Conservation (phyloP, 495 filamentous ascomycete genomes). For the Neurospora sp. region DNA sequence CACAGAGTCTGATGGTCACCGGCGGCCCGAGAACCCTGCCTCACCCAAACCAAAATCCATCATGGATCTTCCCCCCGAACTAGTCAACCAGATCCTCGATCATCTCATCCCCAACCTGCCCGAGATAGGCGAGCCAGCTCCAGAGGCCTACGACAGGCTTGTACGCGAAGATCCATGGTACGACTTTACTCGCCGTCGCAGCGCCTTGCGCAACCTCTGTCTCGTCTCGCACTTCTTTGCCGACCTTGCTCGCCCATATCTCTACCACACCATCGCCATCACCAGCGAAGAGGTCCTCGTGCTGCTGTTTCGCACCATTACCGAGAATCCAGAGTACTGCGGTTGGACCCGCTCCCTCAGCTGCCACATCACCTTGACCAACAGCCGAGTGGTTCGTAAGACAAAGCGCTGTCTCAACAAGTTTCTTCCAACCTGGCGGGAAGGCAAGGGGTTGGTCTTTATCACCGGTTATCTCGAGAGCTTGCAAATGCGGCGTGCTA, state of each 20-base stretch:
- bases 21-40: neutral
- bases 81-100: conserved; percentile 15
- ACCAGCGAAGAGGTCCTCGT: conserved; percentile 13
- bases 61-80: conserved; percentile 14
- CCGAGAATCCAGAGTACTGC: conserved; percentile 10
- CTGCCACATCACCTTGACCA: conserved; percentile 22
- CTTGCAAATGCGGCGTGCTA: neutral
- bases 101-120: conserved; percentile 13
- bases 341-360: conserved; percentile 17
- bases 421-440: conserved; percentile 3
- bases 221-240: conserved; percentile 10
- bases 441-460: neutral
- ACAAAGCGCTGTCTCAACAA: conserved; percentile 8
- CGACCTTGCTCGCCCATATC: conserved; percentile 15
- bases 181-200: conserved; percentile 20
- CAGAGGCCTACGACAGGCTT: conserved; percentile 19
- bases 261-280: conserved; percentile 18
- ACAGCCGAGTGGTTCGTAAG: conserved; percentile 12
- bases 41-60: neutral
- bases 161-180: conserved; percentile 22
- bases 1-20: neutral
- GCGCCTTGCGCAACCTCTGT: conserved; percentile 17
- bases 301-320: conserved; percentile 21
- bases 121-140: conserved; percentile 22
- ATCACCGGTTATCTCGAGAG: neutral